Evolutionary conservation across 2,329 filamentous ascomycete species (phyloP), one percentile per base, ranked within the genome.

Genomic region (Pseudogymnoascus destructans): DNA sequence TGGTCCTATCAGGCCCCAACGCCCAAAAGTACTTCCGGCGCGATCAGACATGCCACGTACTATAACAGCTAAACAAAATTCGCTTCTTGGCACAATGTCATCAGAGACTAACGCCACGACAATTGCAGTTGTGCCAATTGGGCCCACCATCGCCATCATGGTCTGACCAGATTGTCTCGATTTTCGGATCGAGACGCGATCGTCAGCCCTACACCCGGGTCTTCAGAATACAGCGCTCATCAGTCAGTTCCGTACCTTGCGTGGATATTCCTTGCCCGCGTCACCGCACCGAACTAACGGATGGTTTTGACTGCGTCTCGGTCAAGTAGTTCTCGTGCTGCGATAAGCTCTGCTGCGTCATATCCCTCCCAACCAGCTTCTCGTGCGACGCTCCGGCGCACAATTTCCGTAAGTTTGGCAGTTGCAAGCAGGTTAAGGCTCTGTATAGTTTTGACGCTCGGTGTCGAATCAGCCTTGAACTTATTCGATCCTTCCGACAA

Each of bases 331-430:
- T 84, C 81, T 65, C 81, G 78, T 55, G 85, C 86, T 10, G 87
- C 87, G 64, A 80, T 79, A 56, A 95, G 73, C 68, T 95, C 88
- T 2, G 79, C 78, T 66, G 79, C 74, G 59, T 85, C 81, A 70
- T 88, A 92, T 7, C 87, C 88, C 66, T 80, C 77, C 85, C 86
- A 90, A 15, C 80, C 79, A 62, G 76, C 76, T 70, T 89, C 80
- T 59, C 79, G 74, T 55, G 78, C 75, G 33, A 76, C 72, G 67
- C 79, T 76, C 61, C 79, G 79, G 61, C 86, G 78, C 61, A 91
- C 81, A 64, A 93, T 91, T 68, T 92, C 87, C 0, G 80, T 79
- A 11, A 95, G 77, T 71, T 89, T 91, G 59, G 77, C 75, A 0
- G 86, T 92, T 19, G 89, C 87, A 59, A 80, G 70, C 68, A 87